Percentiles rank a stretch among this genome's conserved stretches.
phyloP scores from a whole-genome alignment of 2,329 filamentous ascomycete species.

The Pseudogymnoascus sp. region DNA sequence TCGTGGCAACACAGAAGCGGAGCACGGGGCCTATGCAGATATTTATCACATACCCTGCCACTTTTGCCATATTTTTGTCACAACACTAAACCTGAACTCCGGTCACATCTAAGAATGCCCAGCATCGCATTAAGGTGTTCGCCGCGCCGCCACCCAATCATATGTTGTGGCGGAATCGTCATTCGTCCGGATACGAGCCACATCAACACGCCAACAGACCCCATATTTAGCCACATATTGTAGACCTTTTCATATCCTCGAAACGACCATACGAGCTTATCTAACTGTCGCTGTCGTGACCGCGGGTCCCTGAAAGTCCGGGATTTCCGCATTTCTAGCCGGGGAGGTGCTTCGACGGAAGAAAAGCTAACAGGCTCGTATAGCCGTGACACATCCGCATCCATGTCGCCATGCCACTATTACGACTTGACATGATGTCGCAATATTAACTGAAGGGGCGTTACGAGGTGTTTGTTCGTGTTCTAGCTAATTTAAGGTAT shows the following conservation, averaged over 20 bases:
- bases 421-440: neutral
- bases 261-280: neutral
- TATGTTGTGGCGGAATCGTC: neutral
- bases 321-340: neutral
- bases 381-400: neutral
- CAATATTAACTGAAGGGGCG: constrained; percentile 4
- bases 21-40: neutral
- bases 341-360: neutral
- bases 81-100: neutral
- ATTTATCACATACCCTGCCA: neutral
- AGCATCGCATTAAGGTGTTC: neutral
- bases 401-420: neutral
- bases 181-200: neutral
- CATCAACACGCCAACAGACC: neutral
- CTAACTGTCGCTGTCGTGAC: neutral
- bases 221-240: constrained; percentile 7
- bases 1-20: neutral
- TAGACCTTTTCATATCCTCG: neutral
- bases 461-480: neutral
- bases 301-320: neutral
- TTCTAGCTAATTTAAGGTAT: neutral
- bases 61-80: neutral
- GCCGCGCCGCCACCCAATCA: neutral
- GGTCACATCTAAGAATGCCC: neutral
- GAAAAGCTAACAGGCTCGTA: neutral